Evolutionary conservation across 148 eudicot genomes (phyloP), one percentile per base, ranked within the genome.

Genomic region (Arctostaphylos glauca): DNA sequence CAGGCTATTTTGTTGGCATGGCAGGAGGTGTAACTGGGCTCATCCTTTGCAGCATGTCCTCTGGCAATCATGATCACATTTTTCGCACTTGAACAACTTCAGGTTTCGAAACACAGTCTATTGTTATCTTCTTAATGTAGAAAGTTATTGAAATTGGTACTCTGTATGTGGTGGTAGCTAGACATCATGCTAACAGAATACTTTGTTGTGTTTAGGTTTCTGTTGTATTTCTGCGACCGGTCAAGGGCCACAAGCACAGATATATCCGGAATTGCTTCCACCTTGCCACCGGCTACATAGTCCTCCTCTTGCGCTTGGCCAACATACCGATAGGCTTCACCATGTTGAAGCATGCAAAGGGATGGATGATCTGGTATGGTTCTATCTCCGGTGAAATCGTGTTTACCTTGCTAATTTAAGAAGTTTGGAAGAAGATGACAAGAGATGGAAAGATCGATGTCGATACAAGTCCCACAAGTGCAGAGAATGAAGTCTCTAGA

Each of bases 251-350:
- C 80, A 82, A 66, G 50, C n/a, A 64, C 18, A 76, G 76, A 12
- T 6, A 8, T 50, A 48, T 43, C 12, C 76, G 84, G 84, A 82
- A 82, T 72, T 15, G 41, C 19, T 82, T 25, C 74, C 84, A 76
- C 58, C 75, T 50, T 9, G 2, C 6, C 31, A 54, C 31, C 0
- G 67, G 84, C 3, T 82, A 82, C 58, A 12, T 12, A 31, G 70
- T 76, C 4, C 44, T 82, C 9, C 5, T 31, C 5, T 12, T 82
- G 73, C 41, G 84, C 31, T 54, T 76, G 3, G 47, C 41, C 54
- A 74, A 74, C 77, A 47, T 74, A 46, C 18, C 54, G 53, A 12
- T 47, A n/a, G 77, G 77, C 12, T 74, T 74, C 77, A 74, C 8
- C 53, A 74, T 74, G 18, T 74, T 74, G 31, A 46, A 74, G 54